Base-by-base conservation (phyloP, 768 basidiomycete genomes). In the Boletus eberwhitei region DNA sequence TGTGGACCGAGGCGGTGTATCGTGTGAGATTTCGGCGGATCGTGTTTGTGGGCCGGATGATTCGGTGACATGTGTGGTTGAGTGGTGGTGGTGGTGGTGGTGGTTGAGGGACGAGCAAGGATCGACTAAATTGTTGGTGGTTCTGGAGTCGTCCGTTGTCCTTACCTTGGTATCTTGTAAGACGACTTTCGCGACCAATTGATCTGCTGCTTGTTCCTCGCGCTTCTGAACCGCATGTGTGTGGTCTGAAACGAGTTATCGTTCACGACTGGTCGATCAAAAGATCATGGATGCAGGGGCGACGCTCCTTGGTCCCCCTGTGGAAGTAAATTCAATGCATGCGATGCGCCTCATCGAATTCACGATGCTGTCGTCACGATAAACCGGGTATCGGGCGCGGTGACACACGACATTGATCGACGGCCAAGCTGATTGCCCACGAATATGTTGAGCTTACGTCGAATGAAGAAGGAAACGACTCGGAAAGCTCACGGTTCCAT, bases 1-100 rank as follows among this genome's bases (percentile, higher is more conserved):
- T 52, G 54, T 60, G 52, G 54, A 56, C 62, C 53, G 58, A 59
- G 54, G 31, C 50, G 59, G 55, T 57, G 52, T 55, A 48, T 46
- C 44, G 48, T 48, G 49, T 48, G 54, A 31, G 45, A 59, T 34
- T 51, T 57, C 48, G 55, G 43, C 32, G 59, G 59, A 50, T 64
- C 14, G 55, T 55, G 50, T 42, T 40, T 56, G 59, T 48, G 45
- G 42, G 58, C 53, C 17, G 56, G 53, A 48, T 62, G 62, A 26
- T 45, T 50, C 21, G 31, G 52, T 55, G 64, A 24, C 34, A 44
- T 49, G 47, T 50, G 48, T 32, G 11, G 31, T 32, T 12, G 31
- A 32, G 31, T 32, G 31, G 11, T 32, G 0, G 49, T 45, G 40
- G 44, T 39, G 35, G 50, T 59, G 5, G 24, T 26, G 32, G 29